Evolutionary conservation across 768 basidiomycete genomes (phyloP).

Genomic region (Boletus tomentosulus): DNA sequence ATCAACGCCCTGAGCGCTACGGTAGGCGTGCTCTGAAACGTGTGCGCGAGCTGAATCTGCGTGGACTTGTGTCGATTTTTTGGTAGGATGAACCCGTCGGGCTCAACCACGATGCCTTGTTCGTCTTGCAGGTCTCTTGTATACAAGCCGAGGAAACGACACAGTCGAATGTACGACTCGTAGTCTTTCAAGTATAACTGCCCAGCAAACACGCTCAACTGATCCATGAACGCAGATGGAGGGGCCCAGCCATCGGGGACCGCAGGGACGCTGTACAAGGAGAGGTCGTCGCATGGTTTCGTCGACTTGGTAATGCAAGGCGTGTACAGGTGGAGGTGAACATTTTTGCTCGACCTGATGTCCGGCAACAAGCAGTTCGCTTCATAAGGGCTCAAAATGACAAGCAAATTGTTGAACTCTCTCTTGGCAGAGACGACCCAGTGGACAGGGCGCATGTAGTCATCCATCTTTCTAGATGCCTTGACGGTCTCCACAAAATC

Average conservation of each 20-base stretch:
- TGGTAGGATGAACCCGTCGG: constrained; percentile 21
- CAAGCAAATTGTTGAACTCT: constrained; percentile 26
- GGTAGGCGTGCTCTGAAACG: background rate
- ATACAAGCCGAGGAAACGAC: constrained; percentile 35
- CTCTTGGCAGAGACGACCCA: constrained; percentile 41
- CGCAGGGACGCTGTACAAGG: constrained; percentile 19
- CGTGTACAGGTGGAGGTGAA: constrained; percentile 41
- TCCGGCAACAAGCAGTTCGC: constrained; percentile 35
- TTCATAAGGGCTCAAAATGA: constrained; percentile 41
- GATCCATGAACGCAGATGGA: constrained; percentile 16
- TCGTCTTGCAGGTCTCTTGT: constrained; percentile 43
- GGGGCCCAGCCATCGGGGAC: constrained; percentile 16
- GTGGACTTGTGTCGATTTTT: background rate
- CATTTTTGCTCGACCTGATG: constrained; percentile 30
- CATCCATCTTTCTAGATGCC: constrained; percentile 17
- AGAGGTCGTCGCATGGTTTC: constrained; percentile 34
- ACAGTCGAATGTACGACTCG: constrained; percentile 31
- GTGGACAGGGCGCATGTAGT: constrained; percentile 37
- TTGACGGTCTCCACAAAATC: constrained; percentile 13
- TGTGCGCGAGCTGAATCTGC: background rate
- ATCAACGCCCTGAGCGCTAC: constrained; percentile 31
- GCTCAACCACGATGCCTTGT: constrained; percentile 34
- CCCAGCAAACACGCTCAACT: constrained; percentile 43
- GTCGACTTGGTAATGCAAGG: constrained; percentile 34
- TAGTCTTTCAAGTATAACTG: constrained; percentile 39